Evolutionary conservation across 225 moss, liverwort and hornwort genomes (phyloP).

Genomic region (Neckera pumila): DNA sequence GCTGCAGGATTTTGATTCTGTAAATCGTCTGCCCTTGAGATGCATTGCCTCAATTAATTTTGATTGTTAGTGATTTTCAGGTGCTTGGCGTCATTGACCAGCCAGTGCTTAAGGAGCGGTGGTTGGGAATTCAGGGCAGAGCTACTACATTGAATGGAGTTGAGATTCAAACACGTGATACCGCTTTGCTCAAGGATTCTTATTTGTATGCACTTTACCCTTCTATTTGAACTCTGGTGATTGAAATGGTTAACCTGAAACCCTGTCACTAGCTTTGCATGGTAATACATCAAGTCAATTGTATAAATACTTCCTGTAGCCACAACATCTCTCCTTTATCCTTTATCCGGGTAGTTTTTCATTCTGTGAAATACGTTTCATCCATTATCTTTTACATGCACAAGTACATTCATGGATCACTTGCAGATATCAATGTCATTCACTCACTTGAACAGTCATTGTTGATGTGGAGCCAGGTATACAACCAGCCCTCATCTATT

Average conservation of each 20-base stretch:
- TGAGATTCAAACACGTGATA: slow-evolving; percentile 58
- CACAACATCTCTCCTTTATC: neutral
- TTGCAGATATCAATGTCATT: neutral
- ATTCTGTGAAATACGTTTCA: neutral
- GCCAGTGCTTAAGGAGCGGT: slow-evolving; percentile 77
- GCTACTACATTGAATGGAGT: slow-evolving; percentile 67
- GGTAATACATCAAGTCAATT: neutral
- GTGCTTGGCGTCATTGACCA: slow-evolving; percentile 92
- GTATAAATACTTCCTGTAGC: neutral
- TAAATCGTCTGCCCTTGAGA: neutral
- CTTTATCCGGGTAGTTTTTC: neutral
- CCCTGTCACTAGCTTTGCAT: neutral
- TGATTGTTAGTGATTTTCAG: slow-evolving; percentile 21
- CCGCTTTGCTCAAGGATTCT: slow-evolving; percentile 53
- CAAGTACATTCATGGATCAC: neutral
- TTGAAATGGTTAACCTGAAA: neutral
- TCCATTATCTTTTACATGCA: neutral
- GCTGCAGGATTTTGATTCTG: neutral
- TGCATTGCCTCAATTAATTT: neutral
- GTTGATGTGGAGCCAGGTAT: slow-evolving; percentile 39
- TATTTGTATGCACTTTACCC: slow-evolving; percentile 38
- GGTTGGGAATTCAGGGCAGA: slow-evolving; percentile 66
- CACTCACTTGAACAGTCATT: neutral
- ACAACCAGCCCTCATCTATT: slow-evolving; percentile 93
- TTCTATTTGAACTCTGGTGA: neutral